Percentiles rank a stretch among this genome's conserved stretches.
These are phyloP conservation scores for Crithidia fasciculata DNA, from an alignment of 208 protist species.

Conservation along the genomic window DNA sequence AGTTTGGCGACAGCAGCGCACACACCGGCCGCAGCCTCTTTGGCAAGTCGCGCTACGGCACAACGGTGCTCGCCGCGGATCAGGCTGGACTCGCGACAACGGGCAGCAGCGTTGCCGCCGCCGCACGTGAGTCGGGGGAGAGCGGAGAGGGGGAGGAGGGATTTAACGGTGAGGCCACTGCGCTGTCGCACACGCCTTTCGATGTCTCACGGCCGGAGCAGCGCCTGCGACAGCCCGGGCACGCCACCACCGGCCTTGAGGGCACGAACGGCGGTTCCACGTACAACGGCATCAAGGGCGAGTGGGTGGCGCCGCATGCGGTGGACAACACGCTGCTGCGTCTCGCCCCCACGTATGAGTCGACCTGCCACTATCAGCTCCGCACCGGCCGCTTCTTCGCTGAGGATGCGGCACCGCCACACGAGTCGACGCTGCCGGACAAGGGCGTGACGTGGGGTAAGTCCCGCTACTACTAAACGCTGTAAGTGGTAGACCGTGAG, in stretches of 20 bases:
- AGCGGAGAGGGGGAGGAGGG: constrained; percentile 1
- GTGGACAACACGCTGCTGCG: constrained; percentile 81
- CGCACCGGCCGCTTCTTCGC: constrained; percentile 79
- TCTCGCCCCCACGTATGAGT: constrained; percentile 71
- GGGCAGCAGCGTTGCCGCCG: background rate
- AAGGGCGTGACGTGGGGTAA: constrained; percentile 73
- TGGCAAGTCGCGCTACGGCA: constrained; percentile 80
- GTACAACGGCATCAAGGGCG: constrained; percentile 57
- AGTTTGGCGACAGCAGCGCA: constrained; percentile 18
- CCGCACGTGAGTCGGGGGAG: background rate
- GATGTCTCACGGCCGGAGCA: constrained; percentile 66
- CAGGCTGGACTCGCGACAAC: constrained; percentile 8
- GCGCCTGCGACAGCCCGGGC: constrained; percentile 62
- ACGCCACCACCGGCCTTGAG: constrained; percentile 44
- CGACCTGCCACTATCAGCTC: constrained; percentile 78
- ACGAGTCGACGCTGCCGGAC: constrained; percentile 62
- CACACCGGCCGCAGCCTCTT: constrained; percentile 49
- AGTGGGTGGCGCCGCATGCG: constrained; percentile 59
- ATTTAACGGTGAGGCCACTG: constrained; percentile 59
- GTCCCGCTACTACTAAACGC: constrained; percentile 56
- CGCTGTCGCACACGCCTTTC: constrained; percentile 45
- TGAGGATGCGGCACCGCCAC: constrained; percentile 68
- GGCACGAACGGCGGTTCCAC: constrained; percentile 58
- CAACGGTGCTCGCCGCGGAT: constrained; percentile 39
- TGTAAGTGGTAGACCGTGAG: background rate